phyloP scores from a whole-genome alignment of 1,139 yeast species.

The Suhomyces bribrorum region DNA sequence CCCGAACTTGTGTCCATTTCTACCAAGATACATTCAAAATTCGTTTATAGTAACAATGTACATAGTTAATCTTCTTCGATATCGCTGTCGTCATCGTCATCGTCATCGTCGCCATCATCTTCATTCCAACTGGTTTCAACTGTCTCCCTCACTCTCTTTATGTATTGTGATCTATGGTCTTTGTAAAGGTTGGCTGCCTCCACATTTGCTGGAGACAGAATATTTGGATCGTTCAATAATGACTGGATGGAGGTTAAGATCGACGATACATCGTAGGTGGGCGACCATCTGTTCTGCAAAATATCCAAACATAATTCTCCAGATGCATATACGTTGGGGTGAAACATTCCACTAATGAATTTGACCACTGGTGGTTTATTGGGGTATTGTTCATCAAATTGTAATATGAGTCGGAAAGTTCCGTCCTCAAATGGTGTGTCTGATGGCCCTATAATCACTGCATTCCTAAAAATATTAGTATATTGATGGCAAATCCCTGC shows the following conservation, averaged over 20 bases:
- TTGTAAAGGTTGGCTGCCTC: slow-evolving; percentile 96
- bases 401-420: slow-evolving; percentile 81
- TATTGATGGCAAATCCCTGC: neutral
- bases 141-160: slow-evolving; percentile 87
- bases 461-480: slow-evolving; percentile 55
- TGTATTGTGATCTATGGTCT: slow-evolving; percentile 91
- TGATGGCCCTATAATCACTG: slow-evolving; percentile 95
- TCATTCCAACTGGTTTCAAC: slow-evolving; percentile 88
- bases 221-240: slow-evolving; percentile 91
- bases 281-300: slow-evolving; percentile 96
- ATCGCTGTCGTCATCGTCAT: slow-evolving; percentile 59
- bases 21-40: slow-evolving; percentile 1
- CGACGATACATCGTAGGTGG: slow-evolving; percentile 98
- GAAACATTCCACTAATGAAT: slow-evolving; percentile 93
- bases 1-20: neutral
- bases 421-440: slow-evolving; percentile 99
- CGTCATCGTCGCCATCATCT: slow-evolving; percentile 63
- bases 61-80: slow-evolving; percentile 18
- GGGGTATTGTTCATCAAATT: slow-evolving; percentile 96
- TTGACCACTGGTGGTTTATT: slow-evolving; percentile 94
- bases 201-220: slow-evolving; percentile 95
- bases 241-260: slow-evolving; percentile 87
- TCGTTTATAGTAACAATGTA: slow-evolving; percentile 6
- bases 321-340: slow-evolving; percentile 93
- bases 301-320: slow-evolving; percentile 97